Evolutionary conservation across 345 rosid species (phyloP).

Genomic region (Hirschfeldia incana): DNA sequence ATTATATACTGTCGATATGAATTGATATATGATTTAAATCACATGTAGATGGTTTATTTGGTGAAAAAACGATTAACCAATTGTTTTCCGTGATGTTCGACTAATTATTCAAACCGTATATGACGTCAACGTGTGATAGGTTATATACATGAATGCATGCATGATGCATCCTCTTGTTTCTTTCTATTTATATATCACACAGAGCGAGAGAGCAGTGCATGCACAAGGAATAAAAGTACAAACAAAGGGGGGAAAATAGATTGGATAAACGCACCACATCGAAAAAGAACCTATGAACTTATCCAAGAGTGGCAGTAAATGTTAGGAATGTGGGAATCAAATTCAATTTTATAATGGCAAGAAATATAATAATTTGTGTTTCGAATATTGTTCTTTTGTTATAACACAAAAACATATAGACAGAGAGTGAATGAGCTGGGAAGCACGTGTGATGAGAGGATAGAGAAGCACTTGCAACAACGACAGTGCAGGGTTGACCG

Average conservation of each 20-base stretch:
- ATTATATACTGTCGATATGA: neutral
- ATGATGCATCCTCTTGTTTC: constrained; percentile 35
- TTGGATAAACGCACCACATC: constrained; percentile 24
- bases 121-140: neutral
- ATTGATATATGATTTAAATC: no score
- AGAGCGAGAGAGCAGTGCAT: neutral
- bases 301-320: constrained; percentile 33
- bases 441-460: constrained; percentile 32
- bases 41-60: no score
- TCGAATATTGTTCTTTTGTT: neutral
- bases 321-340: constrained; percentile 39
- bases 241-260: neutral
- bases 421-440: constrained; percentile 34
- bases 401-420: constrained; percentile 1
- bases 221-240: constrained; percentile 15
- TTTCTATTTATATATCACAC: neutral
- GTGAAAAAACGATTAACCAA: neutral
- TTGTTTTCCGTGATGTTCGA: neutral
- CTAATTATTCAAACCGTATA: neutral
- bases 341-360: constrained; percentile 7
- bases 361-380: constrained; percentile 9
- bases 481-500: constrained; percentile 43
- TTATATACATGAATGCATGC: constrained; percentile 12
- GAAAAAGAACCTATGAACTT: constrained; percentile 20
- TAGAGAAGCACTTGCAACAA: constrained; percentile 40